These are phyloP conservation scores for Salvia miltiorrhiza DNA, from an alignment of 257 asterid species.

Conservation along the genomic window DNA sequence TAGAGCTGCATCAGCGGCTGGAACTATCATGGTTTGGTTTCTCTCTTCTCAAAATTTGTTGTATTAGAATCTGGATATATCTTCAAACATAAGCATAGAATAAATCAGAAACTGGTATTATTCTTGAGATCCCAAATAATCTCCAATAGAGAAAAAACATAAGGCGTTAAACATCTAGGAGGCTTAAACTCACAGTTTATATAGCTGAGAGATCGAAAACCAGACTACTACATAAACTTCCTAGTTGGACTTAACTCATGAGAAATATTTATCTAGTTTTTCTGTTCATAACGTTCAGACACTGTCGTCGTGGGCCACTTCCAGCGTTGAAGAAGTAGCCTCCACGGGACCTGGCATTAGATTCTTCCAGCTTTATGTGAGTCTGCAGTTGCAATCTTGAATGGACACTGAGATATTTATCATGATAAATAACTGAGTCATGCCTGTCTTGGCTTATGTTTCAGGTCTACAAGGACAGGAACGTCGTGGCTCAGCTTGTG, in stretches of 20 bases:
- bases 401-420: background rate
- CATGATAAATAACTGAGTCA: background rate
- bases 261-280: background rate
- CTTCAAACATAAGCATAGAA: background rate
- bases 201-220: background rate
- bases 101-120: background rate
- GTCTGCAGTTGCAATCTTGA: slow-evolving; percentile 26
- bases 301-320: slow-evolving; percentile 59
- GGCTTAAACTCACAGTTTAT: background rate
- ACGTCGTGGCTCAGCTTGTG: slow-evolving; percentile 87
- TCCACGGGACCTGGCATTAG: slow-evolving; percentile 61
- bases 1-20: slow-evolving; percentile 96
- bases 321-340: slow-evolving; percentile 84
- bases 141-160: background rate
- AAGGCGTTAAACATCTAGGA: too few relatives aligned
- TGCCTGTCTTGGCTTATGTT: background rate
- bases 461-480: slow-evolving; percentile 88
- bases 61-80: background rate
- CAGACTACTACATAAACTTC: background rate
- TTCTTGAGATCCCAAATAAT: background rate
- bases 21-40: slow-evolving; percentile 79
- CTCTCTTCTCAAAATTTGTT: slow-evolving; percentile 2
- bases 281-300: slow-evolving; percentile 49
- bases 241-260: background rate
- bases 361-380: slow-evolving; percentile 51